Conservation (phyloP, 2,329 filamentous ascomycete genomes). For the Chrysoporthe deuterocubensis region DNA sequence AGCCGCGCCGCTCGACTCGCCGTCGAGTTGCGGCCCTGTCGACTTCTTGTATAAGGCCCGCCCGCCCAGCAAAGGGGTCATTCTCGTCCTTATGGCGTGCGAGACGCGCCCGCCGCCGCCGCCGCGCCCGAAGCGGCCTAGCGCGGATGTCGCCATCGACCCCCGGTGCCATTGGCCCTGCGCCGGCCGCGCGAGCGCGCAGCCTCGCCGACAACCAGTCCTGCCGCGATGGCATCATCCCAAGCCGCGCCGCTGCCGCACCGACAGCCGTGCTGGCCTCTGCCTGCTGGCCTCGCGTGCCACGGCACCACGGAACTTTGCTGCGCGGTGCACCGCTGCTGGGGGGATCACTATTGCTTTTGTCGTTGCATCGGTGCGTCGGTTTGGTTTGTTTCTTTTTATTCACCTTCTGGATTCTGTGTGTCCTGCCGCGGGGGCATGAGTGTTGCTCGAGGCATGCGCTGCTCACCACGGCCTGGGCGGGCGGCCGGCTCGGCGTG, state of each 20-base stretch:
- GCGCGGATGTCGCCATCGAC: constrained; percentile 26
- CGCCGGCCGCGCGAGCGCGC: constrained; percentile 7
- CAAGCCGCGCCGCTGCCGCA: constrained; percentile 26
- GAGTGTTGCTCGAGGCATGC: no score
- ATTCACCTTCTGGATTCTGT: no score
- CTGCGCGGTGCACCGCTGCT: neutral
- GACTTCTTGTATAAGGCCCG: constrained; percentile 2
- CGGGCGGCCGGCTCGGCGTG: no score
- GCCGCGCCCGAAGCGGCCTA: constrained; percentile 20
- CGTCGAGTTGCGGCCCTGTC: neutral
- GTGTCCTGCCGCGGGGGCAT: no score
- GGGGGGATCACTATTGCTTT: no score
- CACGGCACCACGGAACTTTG: constrained; percentile 12
- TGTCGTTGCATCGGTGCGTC: no score
- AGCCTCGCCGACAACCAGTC: constrained; percentile 22
- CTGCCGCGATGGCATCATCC: constrained; percentile 27
- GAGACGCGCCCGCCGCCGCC: constrained; percentile 21
- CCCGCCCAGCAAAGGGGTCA: constrained; percentile 23
- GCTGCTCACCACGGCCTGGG: no score
- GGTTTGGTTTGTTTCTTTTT: no score
- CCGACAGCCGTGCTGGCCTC: constrained; percentile 29
- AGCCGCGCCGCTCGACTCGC: neutral
- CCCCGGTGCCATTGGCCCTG: constrained; percentile 20
- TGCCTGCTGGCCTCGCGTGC: no score
- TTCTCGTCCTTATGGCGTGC: constrained; percentile 34